Percentiles rank a stretch among this genome's conserved stretches.
phyloP scores from a whole-genome alignment of 2,329 filamentous ascomycete genomes.

The Tolypocladium album region DNA sequence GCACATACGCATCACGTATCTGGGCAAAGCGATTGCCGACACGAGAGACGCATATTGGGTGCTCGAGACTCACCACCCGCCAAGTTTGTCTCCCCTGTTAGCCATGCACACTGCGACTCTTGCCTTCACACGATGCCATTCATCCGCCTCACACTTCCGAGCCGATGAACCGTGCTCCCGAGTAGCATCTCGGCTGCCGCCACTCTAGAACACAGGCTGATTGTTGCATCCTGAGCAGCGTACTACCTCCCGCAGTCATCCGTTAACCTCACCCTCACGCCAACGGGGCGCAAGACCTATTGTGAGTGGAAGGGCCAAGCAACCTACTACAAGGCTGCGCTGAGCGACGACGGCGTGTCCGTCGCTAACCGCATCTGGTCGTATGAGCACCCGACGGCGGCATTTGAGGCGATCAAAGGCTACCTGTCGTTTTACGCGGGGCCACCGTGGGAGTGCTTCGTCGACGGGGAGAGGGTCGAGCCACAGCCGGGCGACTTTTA shows the following conservation, averaged over 20 bases:
- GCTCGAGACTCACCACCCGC: conserved; percentile 51
- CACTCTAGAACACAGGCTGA: not conserved
- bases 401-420: conserved; percentile 41
- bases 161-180: not conserved
- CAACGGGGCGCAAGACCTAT: conserved; percentile 32
- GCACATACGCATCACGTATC: conserved; percentile 46
- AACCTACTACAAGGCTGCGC: conserved; percentile 42
- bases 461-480: conserved; percentile 48
- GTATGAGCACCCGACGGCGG: conserved; percentile 41
- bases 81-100: conserved; percentile 29
- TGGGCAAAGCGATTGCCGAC: conserved; percentile 43
- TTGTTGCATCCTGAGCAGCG: conserved; percentile 21
- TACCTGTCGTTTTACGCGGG: conserved; percentile 50
- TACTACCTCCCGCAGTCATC: conserved; percentile 48
- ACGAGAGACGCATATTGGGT: conserved; percentile 51
- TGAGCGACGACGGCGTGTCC: conserved; percentile 23
- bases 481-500: conserved; percentile 53
- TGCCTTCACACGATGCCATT: not conserved
- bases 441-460: conserved; percentile 48
- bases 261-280: conserved; percentile 33
- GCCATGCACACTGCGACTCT: not conserved
- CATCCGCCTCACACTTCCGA: not conserved
- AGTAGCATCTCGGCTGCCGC: not conserved
- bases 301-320: conserved; percentile 54
- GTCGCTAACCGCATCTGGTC: conserved; percentile 47